These are phyloP conservation scores for Bruguiera sexangula DNA, from an alignment of 345 rosid genomes.

Conservation along the genomic window DNA sequence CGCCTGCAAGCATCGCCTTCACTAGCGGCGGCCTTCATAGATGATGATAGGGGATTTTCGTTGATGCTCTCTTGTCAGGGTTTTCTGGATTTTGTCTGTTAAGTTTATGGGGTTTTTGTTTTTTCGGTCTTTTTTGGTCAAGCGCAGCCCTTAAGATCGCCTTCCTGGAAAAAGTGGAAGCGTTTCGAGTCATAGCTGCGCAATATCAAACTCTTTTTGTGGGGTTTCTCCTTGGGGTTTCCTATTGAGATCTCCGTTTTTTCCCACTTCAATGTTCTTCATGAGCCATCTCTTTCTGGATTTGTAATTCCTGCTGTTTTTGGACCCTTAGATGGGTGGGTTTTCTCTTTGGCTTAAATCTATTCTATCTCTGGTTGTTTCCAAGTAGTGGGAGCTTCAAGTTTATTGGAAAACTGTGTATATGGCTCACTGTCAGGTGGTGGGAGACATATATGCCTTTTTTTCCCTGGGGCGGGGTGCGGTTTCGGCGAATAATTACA, in stretches of 20 bases:
- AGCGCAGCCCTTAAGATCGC: conserved; percentile 63
- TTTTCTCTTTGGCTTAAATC: not conserved
- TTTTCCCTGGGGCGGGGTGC: too few relatives aligned
- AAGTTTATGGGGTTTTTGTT: not conserved
- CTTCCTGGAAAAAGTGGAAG: conserved; percentile 49
- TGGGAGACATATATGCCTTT: conserved; percentile 4
- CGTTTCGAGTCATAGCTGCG: conserved; percentile 62
- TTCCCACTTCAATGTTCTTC: conserved; percentile 13
- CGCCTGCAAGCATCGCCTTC: too few relatives aligned
- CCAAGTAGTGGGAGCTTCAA: conserved; percentile 8
- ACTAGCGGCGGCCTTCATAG: too few relatives aligned
- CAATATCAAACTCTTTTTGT: conserved; percentile 24
- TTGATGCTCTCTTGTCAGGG: too few relatives aligned
- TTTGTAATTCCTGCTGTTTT: conserved; percentile 7
- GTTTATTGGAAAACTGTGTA: not conserved
- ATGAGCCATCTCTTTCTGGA: conserved; percentile 18
- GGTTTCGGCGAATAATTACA: too few relatives aligned
- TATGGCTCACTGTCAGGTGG: conserved; percentile 20
- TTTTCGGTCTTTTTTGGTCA: not conserved
- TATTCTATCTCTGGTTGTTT: conserved; percentile 5
- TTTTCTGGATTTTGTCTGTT: not conserved
- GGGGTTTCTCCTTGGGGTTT: conserved; percentile 48
- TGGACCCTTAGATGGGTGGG: conserved; percentile 7
- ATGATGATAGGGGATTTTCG: too few relatives aligned
- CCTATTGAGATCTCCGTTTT: conserved; percentile 26